Conservation (phyloP, 2,329 filamentous ascomycete species). For the Colletotrichum lini region DNA sequence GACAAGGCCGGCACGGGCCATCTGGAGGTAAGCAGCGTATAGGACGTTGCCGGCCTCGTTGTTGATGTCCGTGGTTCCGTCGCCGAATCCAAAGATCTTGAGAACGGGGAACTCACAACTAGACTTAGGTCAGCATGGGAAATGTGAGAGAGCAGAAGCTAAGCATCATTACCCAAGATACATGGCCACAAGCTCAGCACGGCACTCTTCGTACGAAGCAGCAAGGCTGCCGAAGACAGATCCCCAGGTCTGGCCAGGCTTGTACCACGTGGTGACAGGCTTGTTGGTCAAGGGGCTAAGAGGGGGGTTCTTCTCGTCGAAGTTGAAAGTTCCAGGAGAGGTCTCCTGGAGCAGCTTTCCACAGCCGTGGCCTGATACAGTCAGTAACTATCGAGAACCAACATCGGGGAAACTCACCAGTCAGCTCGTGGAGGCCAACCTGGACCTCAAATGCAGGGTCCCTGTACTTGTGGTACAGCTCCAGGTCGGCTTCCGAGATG, state of each 20-base stretch:
- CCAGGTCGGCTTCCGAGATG: conserved; percentile 83
- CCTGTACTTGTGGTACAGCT: conserved; percentile 84
- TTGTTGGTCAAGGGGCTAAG: conserved; percentile 84
- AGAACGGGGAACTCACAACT: conserved; percentile 91
- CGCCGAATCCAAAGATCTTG: conserved; percentile 91
- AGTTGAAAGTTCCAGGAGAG: conserved; percentile 85
- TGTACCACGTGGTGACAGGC: conserved; percentile 89
- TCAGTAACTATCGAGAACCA: conserved; percentile 38
- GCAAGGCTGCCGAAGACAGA: conserved; percentile 91
- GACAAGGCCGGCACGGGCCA: conserved; percentile 92
- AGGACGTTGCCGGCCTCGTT: conserved; percentile 88
- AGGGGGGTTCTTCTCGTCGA: conserved; percentile 86
- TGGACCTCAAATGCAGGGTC: conserved; percentile 95
- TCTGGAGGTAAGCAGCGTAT: conserved; percentile 89
- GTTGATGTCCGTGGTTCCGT: conserved; percentile 80
- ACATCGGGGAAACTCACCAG: conserved; percentile 42
- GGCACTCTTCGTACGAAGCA: conserved; percentile 93
- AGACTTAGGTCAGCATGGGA: not conserved
- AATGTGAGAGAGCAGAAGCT: too few relatives aligned
- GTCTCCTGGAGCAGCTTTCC: conserved; percentile 96
- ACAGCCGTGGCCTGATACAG: conserved; percentile 80
- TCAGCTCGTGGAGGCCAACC: conserved; percentile 93
- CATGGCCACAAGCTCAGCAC: conserved; percentile 96
- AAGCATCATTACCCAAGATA: conserved; percentile 63
- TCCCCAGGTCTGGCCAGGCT: conserved; percentile 94